Percentiles rank a stretch among this genome's conserved stretches.
Evolutionary conservation across 2,329 filamentous ascomycete species (phyloP).

Genomic region (Paecilomyces dactylethromorphus): DNA sequence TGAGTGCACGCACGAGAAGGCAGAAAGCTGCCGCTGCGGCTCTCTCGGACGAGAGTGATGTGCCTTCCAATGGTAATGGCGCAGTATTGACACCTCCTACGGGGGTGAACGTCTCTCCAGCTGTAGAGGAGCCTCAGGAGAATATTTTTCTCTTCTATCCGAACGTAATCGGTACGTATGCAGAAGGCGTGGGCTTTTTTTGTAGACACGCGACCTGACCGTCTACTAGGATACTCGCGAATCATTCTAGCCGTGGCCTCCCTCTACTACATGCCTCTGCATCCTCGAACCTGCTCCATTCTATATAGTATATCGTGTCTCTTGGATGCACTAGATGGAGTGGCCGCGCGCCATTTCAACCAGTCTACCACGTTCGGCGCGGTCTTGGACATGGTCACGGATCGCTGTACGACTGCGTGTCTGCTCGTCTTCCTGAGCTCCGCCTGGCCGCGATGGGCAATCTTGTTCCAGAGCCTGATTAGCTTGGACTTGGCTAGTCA

Average conservation of each 20-base stretch:
- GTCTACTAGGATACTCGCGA: constrained; percentile 60
- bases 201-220: constrained; percentile 1
- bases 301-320: constrained; percentile 87
- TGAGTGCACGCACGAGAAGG: constrained; percentile 33
- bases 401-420: constrained; percentile 93
- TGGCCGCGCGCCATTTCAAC: constrained; percentile 78
- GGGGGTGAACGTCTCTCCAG: constrained; percentile 21
- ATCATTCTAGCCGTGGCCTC: constrained; percentile 81
- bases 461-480: constrained; percentile 90
- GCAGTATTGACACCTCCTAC: constrained; percentile 22
- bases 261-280: constrained; percentile 97
- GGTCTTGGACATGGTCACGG: constrained; percentile 97
- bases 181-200: neutral
- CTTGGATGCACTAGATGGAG: constrained; percentile 89
- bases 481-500: constrained; percentile 90
- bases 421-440: constrained; percentile 90
- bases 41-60: constrained; percentile 24
- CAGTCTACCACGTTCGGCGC: constrained; percentile 95
- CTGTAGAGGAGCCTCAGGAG: constrained; percentile 43
- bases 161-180: constrained; percentile 66
- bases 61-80: constrained; percentile 23
- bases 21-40: constrained; percentile 30
- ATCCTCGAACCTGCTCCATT: constrained; percentile 88
- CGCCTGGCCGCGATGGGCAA: constrained; percentile 88
- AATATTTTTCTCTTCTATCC: constrained; percentile 80